phyloP scores from a whole-genome alignment of 2,329 filamentous ascomycete genomes.

The Cladosporium sphaerospermum region DNA sequence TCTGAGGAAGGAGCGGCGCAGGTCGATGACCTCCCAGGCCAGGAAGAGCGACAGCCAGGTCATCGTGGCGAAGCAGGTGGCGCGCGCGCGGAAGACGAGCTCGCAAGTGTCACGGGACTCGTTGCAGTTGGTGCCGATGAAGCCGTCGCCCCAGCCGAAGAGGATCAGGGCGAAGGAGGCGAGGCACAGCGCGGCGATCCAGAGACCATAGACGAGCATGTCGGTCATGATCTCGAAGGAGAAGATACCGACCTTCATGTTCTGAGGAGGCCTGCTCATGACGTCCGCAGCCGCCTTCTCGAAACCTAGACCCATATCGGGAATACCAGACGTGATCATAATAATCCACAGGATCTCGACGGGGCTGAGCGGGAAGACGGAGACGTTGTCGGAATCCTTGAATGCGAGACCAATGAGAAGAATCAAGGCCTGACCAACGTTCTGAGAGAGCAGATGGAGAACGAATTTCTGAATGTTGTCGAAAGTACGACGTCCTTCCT shows the following conservation, averaged over 20 bases:
- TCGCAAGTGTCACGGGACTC: slow-evolving; percentile 52
- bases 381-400: slow-evolving; percentile 63
- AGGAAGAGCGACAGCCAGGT: slow-evolving; percentile 73
- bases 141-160: slow-evolving; percentile 50
- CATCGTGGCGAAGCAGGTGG: slow-evolving; percentile 66
- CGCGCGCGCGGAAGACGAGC: slow-evolving; percentile 63
- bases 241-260: slow-evolving; percentile 63
- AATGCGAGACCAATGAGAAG: slow-evolving; percentile 77
- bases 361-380: slow-evolving; percentile 79
- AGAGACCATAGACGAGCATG: slow-evolving; percentile 71
- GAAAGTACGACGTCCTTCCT: slow-evolving; percentile 77
- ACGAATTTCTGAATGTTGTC: slow-evolving; percentile 89
- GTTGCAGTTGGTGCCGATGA: slow-evolving; percentile 56
- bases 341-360: slow-evolving; percentile 92
- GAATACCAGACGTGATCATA: slow-evolving; percentile 82
- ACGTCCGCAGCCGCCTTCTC: slow-evolving; percentile 70
- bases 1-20: slow-evolving; percentile 67
- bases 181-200: slow-evolving; percentile 66
- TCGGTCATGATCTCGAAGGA: slow-evolving; percentile 71
- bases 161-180: slow-evolving; percentile 58
- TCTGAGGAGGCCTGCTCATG: slow-evolving; percentile 72
- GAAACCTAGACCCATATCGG: slow-evolving; percentile 80
- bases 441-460: slow-evolving; percentile 85
- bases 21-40: slow-evolving; percentile 71
- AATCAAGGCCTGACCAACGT: slow-evolving; percentile 83